Conservation (phyloP, 2,329 filamentous ascomycete genomes). For the Onygenales sp. region DNA sequence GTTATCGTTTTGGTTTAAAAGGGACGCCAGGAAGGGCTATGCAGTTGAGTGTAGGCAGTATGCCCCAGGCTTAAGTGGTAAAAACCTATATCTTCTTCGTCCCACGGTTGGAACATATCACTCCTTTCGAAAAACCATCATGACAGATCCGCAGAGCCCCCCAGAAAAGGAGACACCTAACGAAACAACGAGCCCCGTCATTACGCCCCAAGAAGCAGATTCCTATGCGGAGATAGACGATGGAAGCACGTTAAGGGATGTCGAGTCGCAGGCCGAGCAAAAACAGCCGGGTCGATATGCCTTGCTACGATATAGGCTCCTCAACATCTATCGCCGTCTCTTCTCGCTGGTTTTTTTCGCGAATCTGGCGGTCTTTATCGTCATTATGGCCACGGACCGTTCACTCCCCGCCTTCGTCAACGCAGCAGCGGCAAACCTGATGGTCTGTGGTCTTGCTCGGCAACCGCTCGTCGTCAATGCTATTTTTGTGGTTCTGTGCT, state of each 20-base stretch:
- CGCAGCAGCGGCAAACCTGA: slow-evolving; percentile 37
- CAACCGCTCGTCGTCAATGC: slow-evolving; percentile 46
- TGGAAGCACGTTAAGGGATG: slow-evolving; percentile 1
- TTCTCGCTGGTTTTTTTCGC: slow-evolving; percentile 32
- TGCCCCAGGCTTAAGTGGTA: too few relatives aligned
- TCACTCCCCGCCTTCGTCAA: slow-evolving; percentile 31
- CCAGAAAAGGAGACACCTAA: too few relatives aligned
- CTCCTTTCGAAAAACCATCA: too few relatives aligned
- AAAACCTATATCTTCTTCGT: too few relatives aligned
- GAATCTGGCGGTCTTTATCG: slow-evolving; percentile 30
- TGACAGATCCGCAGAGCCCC: too few relatives aligned
- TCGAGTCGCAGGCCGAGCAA: slow-evolving; percentile 15
- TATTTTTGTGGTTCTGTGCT: slow-evolving; percentile 37
- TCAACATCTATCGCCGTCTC: slow-evolving; percentile 35
- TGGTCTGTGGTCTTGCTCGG: slow-evolving; percentile 39
- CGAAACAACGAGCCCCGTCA: too few relatives aligned
- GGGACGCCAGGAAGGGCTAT: too few relatives aligned
- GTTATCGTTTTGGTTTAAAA: too few relatives aligned
- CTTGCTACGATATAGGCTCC: slow-evolving; percentile 25
- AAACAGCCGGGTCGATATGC: slow-evolving; percentile 15
- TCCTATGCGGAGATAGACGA: background rate
- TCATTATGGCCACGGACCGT: slow-evolving; percentile 25
- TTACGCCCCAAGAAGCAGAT: background rate
- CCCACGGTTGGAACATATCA: too few relatives aligned
- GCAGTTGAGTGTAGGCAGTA: too few relatives aligned